phyloP scores from a whole-genome alignment of 2,329 filamentous ascomycete genomes.

The Pseudocercospora musae region DNA sequence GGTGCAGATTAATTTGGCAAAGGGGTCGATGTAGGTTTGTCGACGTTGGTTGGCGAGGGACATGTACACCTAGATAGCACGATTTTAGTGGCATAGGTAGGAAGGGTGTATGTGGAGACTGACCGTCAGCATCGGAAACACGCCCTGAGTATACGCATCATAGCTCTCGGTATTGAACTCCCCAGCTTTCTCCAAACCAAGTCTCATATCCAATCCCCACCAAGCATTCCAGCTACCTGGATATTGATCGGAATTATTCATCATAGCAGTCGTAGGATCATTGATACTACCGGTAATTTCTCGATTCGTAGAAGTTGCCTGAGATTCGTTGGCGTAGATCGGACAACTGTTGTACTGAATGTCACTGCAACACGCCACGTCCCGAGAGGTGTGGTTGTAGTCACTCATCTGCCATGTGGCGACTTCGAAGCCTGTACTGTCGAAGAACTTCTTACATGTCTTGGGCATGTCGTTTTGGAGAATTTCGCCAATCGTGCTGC shows the following conservation, averaged over 20 bases:
- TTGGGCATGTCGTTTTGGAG: neutral
- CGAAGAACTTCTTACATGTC: neutral
- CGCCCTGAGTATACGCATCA: neutral
- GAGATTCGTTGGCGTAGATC: neutral
- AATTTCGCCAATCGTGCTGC: neutral
- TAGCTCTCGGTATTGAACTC: neutral
- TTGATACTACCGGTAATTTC: neutral
- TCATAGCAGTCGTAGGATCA: neutral
- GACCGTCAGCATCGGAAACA: neutral
- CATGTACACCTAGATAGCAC: neutral
- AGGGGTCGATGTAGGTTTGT: neutral
- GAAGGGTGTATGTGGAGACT: neutral
- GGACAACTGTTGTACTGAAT: conserved; percentile 1
- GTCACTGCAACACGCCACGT: neutral
- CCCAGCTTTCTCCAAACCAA: neutral
- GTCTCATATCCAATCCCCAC: neutral
- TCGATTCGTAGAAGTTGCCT: neutral
- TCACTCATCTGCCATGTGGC: neutral
- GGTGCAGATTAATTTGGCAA: neutral
- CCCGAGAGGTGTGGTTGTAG: neutral
- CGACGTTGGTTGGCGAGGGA: neutral
- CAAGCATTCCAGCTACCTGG: neutral
- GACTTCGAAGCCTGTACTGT: neutral
- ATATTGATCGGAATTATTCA: neutral
- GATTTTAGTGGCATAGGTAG: neutral